Percentiles rank a stretch among this genome's conserved stretches.
These are phyloP conservation scores for Apocynum venetum DNA, from an alignment of 257 asterid species.

Conservation along the genomic window DNA sequence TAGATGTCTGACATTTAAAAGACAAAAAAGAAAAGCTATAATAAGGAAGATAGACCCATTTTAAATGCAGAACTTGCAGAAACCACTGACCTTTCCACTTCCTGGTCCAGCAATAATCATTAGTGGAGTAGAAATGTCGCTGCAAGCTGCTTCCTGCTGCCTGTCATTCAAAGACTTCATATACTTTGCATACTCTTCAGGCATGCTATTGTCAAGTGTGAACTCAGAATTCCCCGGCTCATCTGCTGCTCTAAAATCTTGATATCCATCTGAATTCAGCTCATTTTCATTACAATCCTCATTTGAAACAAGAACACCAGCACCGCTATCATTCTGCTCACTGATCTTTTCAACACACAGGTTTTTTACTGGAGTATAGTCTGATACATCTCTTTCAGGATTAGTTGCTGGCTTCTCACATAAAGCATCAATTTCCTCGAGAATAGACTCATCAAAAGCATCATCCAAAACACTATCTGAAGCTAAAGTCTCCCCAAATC, in stretches of 20 bases:
- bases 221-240: conserved; percentile 26
- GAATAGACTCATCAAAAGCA: conserved; percentile 71
- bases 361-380: conserved; percentile 22
- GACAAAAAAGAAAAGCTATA: conserved; percentile 22
- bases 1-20: conserved; percentile 73
- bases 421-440: conserved; percentile 73
- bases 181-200: conserved; percentile 68
- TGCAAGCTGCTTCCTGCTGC: conserved; percentile 95
- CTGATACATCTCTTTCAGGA: conserved; percentile 29
- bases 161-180: conserved; percentile 66
- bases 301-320: conserved; percentile 21
- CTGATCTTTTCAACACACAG: conserved; percentile 25
- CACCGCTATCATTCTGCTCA: conserved; percentile 30
- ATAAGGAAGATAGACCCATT: conserved; percentile 19
- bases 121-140: conserved; percentile 75
- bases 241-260: conserved; percentile 26
- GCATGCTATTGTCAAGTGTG: conserved; percentile 46
- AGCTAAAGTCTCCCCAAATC: conserved; percentile 21
- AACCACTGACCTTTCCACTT: conserved; percentile 81
- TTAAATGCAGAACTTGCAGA: conserved; percentile 14
- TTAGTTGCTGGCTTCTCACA: conserved; percentile 49
- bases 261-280: conserved; percentile 25
- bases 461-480: conserved; percentile 33
- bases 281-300: conserved; percentile 28
- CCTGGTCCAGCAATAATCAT: conserved; percentile 99